Percentiles rank a stretch among this genome's conserved stretches.
Conservation (phyloP, 148 eudicot genomes). For the Amaranthus cruentus region DNA sequence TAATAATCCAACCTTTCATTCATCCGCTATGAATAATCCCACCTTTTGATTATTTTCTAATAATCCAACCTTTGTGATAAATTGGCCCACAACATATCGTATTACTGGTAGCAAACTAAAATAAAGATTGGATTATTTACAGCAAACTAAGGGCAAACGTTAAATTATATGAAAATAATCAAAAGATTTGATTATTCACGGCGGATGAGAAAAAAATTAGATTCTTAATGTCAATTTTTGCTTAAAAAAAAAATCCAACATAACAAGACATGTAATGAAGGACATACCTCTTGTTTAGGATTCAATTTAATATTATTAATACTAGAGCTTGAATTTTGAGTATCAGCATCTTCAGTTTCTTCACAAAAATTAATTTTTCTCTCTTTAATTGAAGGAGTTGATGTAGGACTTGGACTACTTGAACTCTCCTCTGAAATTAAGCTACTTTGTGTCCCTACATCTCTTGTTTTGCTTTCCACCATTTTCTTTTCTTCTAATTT, state of each 20-base stretch:
- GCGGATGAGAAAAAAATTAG: too few species aligned
- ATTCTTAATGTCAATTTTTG: too few species aligned
- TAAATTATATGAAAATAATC: too few species aligned
- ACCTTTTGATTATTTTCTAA: too few species aligned
- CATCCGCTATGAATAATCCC: too few species aligned
- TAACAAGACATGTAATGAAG: not conserved
- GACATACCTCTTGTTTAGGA: constrained; percentile 41
- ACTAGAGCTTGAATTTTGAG: constrained; percentile 34
- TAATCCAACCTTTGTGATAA: too few species aligned
- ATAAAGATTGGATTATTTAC: too few species aligned
- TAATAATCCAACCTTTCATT: too few species aligned
- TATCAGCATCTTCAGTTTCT: constrained; percentile 38
- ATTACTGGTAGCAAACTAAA: too few species aligned
- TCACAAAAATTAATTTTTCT: constrained; percentile 32
- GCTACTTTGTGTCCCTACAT: constrained; percentile 73
- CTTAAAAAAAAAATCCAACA: not conserved
- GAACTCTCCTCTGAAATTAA: constrained; percentile 30
- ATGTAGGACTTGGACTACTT: constrained; percentile 45
- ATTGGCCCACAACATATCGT: too few species aligned
- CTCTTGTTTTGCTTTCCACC: constrained; percentile 43
- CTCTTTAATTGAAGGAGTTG: constrained; percentile 63
- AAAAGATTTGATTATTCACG: too few species aligned
- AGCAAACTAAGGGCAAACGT: too few species aligned
- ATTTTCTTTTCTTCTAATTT: constrained; percentile 32
- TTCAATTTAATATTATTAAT: constrained; percentile 26